Conservation (phyloP, 169 alveolate species). For the Perkinsus olseni region DNA sequence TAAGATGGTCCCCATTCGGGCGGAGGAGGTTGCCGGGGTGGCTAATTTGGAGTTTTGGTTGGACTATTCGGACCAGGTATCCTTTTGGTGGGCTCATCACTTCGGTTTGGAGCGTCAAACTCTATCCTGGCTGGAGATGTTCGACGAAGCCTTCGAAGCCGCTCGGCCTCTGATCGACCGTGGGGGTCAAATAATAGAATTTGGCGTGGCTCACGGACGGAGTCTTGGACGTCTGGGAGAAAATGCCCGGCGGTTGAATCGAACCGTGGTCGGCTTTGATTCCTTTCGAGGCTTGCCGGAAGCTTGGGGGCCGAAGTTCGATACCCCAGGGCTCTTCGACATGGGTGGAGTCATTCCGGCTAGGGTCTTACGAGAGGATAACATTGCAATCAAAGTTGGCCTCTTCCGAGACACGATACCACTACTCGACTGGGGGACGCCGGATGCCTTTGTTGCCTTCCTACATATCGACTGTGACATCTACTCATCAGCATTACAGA, state of each 20-base stretch:
- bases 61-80: neutral
- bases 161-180: neutral
- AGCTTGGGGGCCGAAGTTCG: neutral
- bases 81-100: neutral
- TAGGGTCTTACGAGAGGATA: neutral
- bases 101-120: neutral
- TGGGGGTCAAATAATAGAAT: neutral
- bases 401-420: neutral
- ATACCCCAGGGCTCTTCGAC: neutral
- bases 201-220: neutral
- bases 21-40: neutral
- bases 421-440: neutral
- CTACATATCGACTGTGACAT: neutral
- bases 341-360: neutral
- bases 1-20: neutral
- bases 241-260: neutral
- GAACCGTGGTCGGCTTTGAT: neutral
- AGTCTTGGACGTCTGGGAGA: neutral
- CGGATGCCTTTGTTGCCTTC: neutral
- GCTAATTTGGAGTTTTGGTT: neutral
- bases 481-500: neutral
- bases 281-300: neutral
- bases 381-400: neutral
- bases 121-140: neutral
- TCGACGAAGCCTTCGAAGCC: neutral